A percentile compares a stretch with the other conserved stretches of the same genome.
Evolutionary conservation across 2,329 filamentous ascomycete species (phyloP).

Genomic region (Arthrobotrys conoides): DNA sequence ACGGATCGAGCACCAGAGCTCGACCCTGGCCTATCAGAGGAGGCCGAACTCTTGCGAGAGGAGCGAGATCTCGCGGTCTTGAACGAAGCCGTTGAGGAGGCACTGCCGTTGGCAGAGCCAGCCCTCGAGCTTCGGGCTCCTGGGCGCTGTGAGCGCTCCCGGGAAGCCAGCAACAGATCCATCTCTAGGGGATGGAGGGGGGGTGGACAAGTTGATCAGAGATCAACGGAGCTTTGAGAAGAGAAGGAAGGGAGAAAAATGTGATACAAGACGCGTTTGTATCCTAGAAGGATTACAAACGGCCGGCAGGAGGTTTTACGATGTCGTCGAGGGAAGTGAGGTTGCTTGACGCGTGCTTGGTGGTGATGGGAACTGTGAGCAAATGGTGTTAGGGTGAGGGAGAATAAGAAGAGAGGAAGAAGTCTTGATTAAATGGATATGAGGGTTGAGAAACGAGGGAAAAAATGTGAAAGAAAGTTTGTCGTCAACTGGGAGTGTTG

Average conservation of each 20-base stretch:
- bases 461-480: neutral
- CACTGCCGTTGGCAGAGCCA: neutral
- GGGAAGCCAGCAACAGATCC: neutral
- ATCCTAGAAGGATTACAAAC: neutral
- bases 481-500: neutral
- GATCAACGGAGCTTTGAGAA: neutral
- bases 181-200: neutral
- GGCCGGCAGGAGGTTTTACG: neutral
- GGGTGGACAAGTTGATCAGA: neutral
- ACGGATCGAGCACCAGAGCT: neutral
- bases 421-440: neutral
- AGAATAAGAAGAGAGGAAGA: neutral
- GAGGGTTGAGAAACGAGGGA: neutral
- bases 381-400: neutral
- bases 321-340: neutral
- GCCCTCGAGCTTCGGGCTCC: conserved; percentile 1
- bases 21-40: neutral
- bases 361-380: neutral
- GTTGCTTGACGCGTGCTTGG: too few species aligned
- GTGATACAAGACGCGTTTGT: too few species aligned
- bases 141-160: neutral
- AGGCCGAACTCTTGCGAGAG: neutral
- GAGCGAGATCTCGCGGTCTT: neutral
- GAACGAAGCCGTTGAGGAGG: neutral
- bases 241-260: neutral